Evolutionary conservation across 306 rosid species (phyloP), one percentile per base, ranked within the genome.

Genomic region (Biancaea sappan): DNA sequence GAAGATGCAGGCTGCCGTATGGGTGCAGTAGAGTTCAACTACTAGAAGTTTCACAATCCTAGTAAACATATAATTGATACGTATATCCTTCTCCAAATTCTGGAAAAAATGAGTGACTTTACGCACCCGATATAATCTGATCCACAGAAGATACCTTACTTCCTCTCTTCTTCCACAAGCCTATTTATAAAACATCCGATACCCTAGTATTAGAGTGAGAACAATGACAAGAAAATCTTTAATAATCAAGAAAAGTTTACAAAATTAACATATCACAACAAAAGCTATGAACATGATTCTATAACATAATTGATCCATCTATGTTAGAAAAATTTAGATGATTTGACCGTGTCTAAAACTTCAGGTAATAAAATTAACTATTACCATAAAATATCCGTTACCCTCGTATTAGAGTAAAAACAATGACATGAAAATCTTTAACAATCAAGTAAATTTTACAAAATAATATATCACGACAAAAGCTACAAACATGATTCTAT

Each of bases 21-120:
- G 99, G 19, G 97, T 94, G 87, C 99, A 94, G 74, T 92, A 94
- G 77, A 94, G 93, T 72, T 94, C 99, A 80, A 94, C 99, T 14
- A 54, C 98, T 31, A 94, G 4, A 66, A 94, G 96, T 83, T 94
- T 94, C 32, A 83, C 47, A 81, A 92, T 88, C 82, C 99, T 81
- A 8, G 97, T 84, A 75, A 86, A 86, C 79, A 86, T 80, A 66
- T 94, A 94, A 65, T 89, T 94, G 31, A 94, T 56, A 40, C 99
- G 96, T 73, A 90, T 94, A 68, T 94, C 98, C 89, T 94, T 94
- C 87, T 94, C 99, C 69, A 92, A 5, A 35, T 51, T 85, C 13
- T 79, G 81, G 72, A 92, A 83, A 78, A 88, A 92, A 12, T 25
- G 79, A 0, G 25, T 61, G 15, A 90, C 87, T 86, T 83, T 92